phyloP scores from a whole-genome alignment of 805 yeast genomes.

The fission yeast (Schizosaccharomyces pombe) region DNA sequence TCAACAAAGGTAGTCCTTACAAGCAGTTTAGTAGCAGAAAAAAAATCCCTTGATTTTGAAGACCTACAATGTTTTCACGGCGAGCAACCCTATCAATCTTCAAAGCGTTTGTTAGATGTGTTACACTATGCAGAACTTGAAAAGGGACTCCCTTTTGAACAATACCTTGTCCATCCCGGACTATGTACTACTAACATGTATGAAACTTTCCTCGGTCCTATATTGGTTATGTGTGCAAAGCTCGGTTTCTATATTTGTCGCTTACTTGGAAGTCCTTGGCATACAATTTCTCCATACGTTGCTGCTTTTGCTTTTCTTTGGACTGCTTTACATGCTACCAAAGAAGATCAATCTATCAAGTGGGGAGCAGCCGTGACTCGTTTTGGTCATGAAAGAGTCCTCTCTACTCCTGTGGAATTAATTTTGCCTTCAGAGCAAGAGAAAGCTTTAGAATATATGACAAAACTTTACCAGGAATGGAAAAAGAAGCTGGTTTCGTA shows the following conservation, averaged over 20 bases:
- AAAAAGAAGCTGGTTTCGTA: not conserved
- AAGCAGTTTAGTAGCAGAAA: not conserved
- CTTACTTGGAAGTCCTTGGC: conserved; percentile 64
- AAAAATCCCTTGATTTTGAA: not conserved
- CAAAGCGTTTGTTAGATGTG: conserved; percentile 67
- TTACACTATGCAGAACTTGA: conserved; percentile 30
- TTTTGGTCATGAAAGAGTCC: not conserved
- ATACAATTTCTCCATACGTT: conserved; percentile 63
- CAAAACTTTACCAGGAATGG: conserved; percentile 1
- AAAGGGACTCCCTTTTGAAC: conserved; percentile 15
- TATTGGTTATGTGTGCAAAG: conserved; percentile 52
- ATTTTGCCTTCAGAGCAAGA: not conserved
- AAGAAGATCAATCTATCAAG: not conserved
- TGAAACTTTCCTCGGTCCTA: conserved; percentile 45
- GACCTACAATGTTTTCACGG: conserved; percentile 2
- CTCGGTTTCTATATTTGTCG: conserved; percentile 65
- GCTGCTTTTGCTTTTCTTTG: conserved; percentile 76
- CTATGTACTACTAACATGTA: conserved; percentile 62
- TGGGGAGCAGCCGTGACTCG: conserved; percentile 1
- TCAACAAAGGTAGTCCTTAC: not conserved
- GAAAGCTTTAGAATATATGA: not conserved
- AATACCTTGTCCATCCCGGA: conserved; percentile 81
- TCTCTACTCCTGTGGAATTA: not conserved
- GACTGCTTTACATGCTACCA: conserved; percentile 26
- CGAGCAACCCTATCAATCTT: conserved; percentile 61